Percentiles rank a stretch among this genome's conserved stretches.
These are phyloP conservation scores for Salix viminalis DNA, from an alignment of 345 rosid species.

Conservation along the genomic window DNA sequence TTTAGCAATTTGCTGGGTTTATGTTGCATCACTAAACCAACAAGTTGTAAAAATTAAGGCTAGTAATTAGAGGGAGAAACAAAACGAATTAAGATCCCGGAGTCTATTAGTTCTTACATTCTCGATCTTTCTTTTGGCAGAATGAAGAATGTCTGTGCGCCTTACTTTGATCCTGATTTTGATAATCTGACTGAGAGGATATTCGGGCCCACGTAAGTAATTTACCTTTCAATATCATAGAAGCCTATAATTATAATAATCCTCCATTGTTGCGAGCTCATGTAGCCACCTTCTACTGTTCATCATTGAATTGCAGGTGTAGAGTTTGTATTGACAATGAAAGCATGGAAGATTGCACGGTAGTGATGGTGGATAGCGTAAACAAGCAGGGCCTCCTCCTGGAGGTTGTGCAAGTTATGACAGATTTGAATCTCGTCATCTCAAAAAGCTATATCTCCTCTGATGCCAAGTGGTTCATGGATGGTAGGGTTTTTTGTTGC, in stretches of 20 bases:
- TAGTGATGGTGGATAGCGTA: constrained; percentile 65
- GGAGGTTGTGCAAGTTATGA: constrained; percentile 68
- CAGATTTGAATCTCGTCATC: constrained; percentile 63
- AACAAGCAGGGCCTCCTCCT: constrained; percentile 75
- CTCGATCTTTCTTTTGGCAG: constrained; percentile 16
- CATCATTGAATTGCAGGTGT: constrained; percentile 38
- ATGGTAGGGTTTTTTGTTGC: constrained; percentile 36
- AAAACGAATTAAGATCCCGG: not conserved
- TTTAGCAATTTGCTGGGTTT: not conserved
- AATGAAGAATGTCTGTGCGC: constrained; percentile 66
- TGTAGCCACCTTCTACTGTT: not conserved
- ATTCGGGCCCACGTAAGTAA: constrained; percentile 57
- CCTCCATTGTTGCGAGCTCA: not conserved
- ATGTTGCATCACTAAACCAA: not conserved
- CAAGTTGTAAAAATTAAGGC: not conserved
- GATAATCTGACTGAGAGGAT: constrained; percentile 60
- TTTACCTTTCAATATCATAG: not conserved
- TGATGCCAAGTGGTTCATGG: constrained; percentile 85
- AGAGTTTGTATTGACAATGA: constrained; percentile 74
- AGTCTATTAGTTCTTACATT: not conserved
- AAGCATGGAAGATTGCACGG: constrained; percentile 59
- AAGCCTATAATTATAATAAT: not conserved
- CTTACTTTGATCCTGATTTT: constrained; percentile 87
- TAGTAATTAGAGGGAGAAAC: not conserved
- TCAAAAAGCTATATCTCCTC: constrained; percentile 67